Conservation (phyloP, 768 basidiomycete species). For the Favolaschia claudopus region DNA sequence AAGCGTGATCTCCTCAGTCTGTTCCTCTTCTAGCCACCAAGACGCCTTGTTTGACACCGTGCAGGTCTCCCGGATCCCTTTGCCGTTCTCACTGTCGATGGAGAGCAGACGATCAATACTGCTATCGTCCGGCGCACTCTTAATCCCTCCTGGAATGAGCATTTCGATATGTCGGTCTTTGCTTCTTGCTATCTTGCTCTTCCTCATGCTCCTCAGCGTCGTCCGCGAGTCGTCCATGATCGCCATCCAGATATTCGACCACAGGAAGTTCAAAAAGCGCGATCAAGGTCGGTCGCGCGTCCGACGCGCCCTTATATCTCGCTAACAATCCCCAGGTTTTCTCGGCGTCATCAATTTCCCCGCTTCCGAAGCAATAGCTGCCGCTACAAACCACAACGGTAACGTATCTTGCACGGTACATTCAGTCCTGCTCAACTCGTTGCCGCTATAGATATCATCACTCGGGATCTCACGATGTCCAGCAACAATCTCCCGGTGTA, state of each 20-base stretch:
- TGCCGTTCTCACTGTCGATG: conserved; percentile 87
- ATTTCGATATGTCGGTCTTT: conserved; percentile 79
- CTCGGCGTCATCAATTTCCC: conserved; percentile 65
- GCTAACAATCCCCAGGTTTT: conserved; percentile 48
- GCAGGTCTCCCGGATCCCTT: conserved; percentile 80
- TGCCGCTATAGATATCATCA: conserved; percentile 67
- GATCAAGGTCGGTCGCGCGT: conserved; percentile 69
- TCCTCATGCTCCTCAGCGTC: conserved; percentile 45
- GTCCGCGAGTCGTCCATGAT: conserved; percentile 80
- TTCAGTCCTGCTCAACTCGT: conserved; percentile 26
- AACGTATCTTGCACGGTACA: conserved; percentile 27
- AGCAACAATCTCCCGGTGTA: conserved; percentile 82
- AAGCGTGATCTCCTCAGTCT: conserved; percentile 78
- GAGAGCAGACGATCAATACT: conserved; percentile 83
- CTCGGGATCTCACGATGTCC: conserved; percentile 75
- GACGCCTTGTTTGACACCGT: neutral
- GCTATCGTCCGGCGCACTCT: conserved; percentile 72
- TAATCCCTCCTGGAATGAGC: conserved; percentile 84
- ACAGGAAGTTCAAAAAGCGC: conserved; percentile 84
- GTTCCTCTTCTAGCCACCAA: neutral
- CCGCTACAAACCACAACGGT: conserved; percentile 58
- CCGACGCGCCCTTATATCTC: conserved; percentile 38
- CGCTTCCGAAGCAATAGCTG: conserved; percentile 59
- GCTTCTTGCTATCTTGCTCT: conserved; percentile 20
- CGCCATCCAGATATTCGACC: conserved; percentile 89